phyloP scores from a whole-genome alignment of 495 filamentous ascomycete genomes.

The Opeltia flavorubescens region DNA sequence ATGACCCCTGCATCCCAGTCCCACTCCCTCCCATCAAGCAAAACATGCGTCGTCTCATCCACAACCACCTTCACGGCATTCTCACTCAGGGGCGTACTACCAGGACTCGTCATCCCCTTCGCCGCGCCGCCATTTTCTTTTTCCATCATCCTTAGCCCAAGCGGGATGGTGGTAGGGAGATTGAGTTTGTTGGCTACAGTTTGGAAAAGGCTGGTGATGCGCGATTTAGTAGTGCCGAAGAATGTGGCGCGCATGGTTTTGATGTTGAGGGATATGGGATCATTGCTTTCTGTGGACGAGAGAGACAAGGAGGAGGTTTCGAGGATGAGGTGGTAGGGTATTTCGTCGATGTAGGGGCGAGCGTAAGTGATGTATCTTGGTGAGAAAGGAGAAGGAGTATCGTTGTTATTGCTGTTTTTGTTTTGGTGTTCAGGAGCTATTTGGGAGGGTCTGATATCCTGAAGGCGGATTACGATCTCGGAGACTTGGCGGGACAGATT shows the following conservation, averaged over 20 bases:
- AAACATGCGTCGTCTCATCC: constrained; percentile 52
- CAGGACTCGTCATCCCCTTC: constrained; percentile 42
- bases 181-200: constrained; percentile 72
- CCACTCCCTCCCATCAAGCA: constrained; percentile 49
- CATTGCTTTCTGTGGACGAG: constrained; percentile 40
- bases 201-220: constrained; percentile 60
- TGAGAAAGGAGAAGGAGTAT: constrained; percentile 9
- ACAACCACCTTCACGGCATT: constrained; percentile 55
- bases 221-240: constrained; percentile 47
- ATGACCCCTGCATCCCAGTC: constrained; percentile 8
- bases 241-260: constrained; percentile 51
- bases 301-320: constrained; percentile 39
- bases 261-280: constrained; percentile 51
- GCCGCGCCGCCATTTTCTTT: constrained; percentile 27
- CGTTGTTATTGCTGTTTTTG: too few relatives aligned
- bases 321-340: constrained; percentile 56
- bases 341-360: constrained; percentile 69
- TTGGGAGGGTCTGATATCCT: constrained; percentile 76
- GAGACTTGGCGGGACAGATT: constrained; percentile 51
- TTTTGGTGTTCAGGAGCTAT: constrained; percentile 46
- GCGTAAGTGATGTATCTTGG: constrained; percentile 55
- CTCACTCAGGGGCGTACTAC: constrained; percentile 56
- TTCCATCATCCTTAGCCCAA: constrained; percentile 51
- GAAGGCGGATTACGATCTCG: constrained; percentile 71
- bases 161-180: constrained; percentile 47